phyloP scores from a whole-genome alignment of 2,329 filamentous ascomycete genomes.

The Stagonosporopsis vannaccii region DNA sequence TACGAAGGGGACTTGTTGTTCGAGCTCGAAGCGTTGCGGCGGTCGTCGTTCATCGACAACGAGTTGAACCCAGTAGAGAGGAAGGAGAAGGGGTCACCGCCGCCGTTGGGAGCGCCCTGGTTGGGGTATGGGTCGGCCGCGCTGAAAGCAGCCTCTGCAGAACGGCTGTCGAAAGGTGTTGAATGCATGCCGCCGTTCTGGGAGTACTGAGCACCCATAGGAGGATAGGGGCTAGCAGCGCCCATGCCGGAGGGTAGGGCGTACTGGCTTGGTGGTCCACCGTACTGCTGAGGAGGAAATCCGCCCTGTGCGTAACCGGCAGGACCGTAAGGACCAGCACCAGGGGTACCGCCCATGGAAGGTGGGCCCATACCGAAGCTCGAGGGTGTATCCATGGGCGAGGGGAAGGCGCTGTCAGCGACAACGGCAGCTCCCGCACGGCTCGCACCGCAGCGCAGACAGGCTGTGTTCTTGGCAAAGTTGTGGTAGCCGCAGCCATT shows the following conservation, averaged over 20 bases:
- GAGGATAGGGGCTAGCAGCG: conserved; percentile 79
- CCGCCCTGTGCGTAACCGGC: conserved; percentile 70
- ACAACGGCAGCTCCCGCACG: conserved; percentile 93
- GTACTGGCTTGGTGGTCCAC: conserved; percentile 86
- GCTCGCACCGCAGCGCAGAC: conserved; percentile 92
- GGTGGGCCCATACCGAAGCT: conserved; percentile 85
- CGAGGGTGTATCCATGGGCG: conserved; percentile 84
- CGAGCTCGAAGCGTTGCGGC: conserved; percentile 53
- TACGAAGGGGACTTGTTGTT: conserved; percentile 52
- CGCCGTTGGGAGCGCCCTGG: conserved; percentile 73
- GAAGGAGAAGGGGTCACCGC: conserved; percentile 80
- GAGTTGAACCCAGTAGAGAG: conserved; percentile 76
- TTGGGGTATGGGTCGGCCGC: conserved; percentile 83
- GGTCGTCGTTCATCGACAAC: conserved; percentile 71
- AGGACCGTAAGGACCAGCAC: conserved; percentile 74
- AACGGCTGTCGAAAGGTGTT: conserved; percentile 89
- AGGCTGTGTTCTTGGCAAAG: conserved; percentile 99
- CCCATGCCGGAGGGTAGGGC: conserved; percentile 85
- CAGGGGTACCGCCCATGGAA: conserved; percentile 80
- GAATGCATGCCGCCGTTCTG: conserved; percentile 80
- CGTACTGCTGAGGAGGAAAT: conserved; percentile 79
- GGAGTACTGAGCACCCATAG: conserved; percentile 77
- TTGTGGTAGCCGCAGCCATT: conserved; percentile 99
- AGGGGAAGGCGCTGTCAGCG: conserved; percentile 89
- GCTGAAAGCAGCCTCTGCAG: conserved; percentile 93